These are phyloP conservation scores for Mycena filopes DNA, from an alignment of 768 basidiomycete species.

Conservation along the genomic window DNA sequence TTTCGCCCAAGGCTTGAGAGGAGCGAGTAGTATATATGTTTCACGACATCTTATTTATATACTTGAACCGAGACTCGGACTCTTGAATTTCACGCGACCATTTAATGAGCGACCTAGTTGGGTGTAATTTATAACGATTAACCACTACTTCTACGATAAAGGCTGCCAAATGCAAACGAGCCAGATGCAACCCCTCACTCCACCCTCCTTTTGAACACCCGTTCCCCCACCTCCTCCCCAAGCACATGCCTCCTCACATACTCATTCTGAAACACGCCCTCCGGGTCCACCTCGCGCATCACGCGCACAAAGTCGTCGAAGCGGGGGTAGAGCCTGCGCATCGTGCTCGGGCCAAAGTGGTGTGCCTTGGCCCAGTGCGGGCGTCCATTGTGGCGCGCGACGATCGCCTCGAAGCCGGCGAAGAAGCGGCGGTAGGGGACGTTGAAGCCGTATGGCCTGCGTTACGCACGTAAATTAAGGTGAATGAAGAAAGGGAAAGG, in stretches of 20 bases:
- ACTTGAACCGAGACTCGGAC: too few relatives aligned
- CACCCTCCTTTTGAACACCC: constrained; percentile 52
- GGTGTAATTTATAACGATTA: too few relatives aligned
- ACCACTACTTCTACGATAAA: too few relatives aligned
- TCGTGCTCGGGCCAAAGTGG: constrained; percentile 46
- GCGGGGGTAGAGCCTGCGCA: constrained; percentile 75
- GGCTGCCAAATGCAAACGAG: too few relatives aligned
- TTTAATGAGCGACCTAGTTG: too few relatives aligned
- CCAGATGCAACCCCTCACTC: too few relatives aligned
- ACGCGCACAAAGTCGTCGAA: constrained; percentile 76
- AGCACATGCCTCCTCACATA: constrained; percentile 91
- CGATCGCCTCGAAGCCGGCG: constrained; percentile 75
- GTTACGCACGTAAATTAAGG: not conserved
- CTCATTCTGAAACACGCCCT: constrained; percentile 85
- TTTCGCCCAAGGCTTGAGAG: constrained; percentile 5
- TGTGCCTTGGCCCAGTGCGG: constrained; percentile 98
- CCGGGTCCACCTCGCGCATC: constrained; percentile 66
- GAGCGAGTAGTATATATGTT: too few relatives aligned
- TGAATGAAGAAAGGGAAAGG: not conserved
- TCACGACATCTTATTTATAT: too few relatives aligned
- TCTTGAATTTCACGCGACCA: too few relatives aligned
- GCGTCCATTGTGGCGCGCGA: constrained; percentile 76
- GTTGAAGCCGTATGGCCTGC: constrained; percentile 85
- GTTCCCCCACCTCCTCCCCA: constrained; percentile 60
- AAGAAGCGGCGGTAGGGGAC: constrained; percentile 87